These are phyloP conservation scores for Mortierella sp. DNA, from an alignment of 371 early-diverging fungal species.

Conservation along the genomic window DNA sequence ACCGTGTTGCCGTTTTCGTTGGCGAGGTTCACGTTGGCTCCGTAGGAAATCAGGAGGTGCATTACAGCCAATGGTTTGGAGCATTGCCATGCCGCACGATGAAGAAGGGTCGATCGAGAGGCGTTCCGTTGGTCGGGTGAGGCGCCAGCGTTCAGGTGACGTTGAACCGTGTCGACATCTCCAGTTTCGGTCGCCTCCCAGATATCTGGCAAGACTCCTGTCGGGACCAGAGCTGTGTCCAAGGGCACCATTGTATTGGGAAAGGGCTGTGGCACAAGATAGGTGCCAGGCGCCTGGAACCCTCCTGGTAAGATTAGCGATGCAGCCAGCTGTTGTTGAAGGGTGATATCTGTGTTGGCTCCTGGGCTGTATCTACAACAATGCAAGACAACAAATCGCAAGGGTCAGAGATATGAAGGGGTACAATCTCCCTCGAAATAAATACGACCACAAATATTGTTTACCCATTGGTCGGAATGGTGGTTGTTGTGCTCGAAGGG, in stretches of 20 bases:
- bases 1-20: constrained; percentile 56
- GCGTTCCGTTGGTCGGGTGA: constrained; percentile 48
- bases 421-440: background rate
- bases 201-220: constrained; percentile 31
- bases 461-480: constrained; percentile 3
- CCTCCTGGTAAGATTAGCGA: constrained; percentile 21
- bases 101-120: constrained; percentile 51
- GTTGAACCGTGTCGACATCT: constrained; percentile 36
- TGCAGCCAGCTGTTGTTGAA: constrained; percentile 9
- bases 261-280: constrained; percentile 24
- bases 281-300: constrained; percentile 22
- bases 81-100: constrained; percentile 49
- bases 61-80: constrained; percentile 40
- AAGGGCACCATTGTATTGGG: background rate
- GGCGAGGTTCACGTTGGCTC: constrained; percentile 51
- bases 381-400: background rate
- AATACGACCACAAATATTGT: background rate
- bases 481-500: background rate
- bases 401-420: background rate
- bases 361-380: background rate
- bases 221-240: background rate
- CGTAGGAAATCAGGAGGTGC: constrained; percentile 47
- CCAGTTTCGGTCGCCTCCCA: constrained; percentile 52
- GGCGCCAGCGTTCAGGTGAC: constrained; percentile 40
- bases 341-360: background rate